Evolutionary conservation across 2,329 filamentous ascomycete genomes (phyloP).

Genomic region (Teratosphaeria pseudoeucalypti): DNA sequence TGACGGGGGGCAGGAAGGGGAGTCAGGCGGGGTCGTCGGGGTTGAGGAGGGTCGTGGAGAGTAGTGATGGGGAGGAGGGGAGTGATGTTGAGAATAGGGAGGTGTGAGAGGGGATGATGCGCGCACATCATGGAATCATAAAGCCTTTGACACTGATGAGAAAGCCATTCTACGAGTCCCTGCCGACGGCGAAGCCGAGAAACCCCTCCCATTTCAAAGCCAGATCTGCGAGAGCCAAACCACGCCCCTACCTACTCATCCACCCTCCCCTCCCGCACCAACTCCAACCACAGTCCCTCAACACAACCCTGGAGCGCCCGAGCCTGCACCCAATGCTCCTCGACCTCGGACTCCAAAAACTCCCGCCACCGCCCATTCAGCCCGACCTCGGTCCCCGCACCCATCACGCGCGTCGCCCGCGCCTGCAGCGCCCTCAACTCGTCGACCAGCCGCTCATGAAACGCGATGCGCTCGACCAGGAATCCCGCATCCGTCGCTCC

Average conservation of each 20-base stretch:
- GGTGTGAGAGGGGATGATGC: neutral
- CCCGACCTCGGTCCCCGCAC: neutral
- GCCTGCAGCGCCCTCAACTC: neutral
- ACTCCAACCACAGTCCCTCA: neutral
- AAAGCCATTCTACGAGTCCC: neutral
- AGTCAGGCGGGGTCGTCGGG: neutral
- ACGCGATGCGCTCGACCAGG: neutral
- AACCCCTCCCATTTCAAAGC: neutral
- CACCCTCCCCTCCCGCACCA: neutral
- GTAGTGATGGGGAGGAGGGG: neutral
- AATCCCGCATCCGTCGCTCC: neutral
- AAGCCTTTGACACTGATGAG: neutral
- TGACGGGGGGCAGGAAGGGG: neutral
- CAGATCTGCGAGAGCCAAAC: neutral
- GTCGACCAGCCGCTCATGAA: neutral
- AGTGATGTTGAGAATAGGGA: neutral
- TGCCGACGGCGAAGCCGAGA: no score
- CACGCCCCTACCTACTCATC: neutral
- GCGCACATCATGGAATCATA: neutral
- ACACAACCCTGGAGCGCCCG: neutral
- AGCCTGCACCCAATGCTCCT: neutral
- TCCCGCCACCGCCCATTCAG: slow-evolving; percentile 1
- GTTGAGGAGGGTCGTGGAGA: neutral
- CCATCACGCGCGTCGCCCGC: neutral
- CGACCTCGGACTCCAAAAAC: neutral